Evolutionary conservation across 345 rosid genomes (phyloP).

Genomic region (Conringia planisiliqua): DNA sequence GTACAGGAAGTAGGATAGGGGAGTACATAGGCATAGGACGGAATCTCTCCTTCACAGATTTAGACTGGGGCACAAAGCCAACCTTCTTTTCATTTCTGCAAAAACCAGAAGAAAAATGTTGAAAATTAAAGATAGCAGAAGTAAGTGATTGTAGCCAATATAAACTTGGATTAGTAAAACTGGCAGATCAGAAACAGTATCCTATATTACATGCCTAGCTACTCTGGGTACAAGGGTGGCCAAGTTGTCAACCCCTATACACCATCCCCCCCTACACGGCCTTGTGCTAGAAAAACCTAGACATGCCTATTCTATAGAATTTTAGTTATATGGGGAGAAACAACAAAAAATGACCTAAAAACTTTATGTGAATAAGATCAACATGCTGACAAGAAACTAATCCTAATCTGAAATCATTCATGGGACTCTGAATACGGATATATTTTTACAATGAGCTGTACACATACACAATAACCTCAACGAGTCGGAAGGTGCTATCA

Average conservation of each 20-base stretch:
- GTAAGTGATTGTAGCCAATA: constrained; percentile 10
- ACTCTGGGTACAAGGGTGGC: constrained; percentile 4
- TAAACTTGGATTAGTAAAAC: constrained; percentile 11
- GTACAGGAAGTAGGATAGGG: constrained; percentile 78
- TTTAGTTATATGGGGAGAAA: constrained; percentile 16
- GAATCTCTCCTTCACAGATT: constrained; percentile 73
- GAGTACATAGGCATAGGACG: constrained; percentile 93
- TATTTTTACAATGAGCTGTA: constrained; percentile 11
- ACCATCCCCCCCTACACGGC: neutral
- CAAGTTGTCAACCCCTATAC: constrained; percentile 3
- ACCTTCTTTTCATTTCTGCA: constrained; percentile 69
- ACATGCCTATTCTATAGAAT: constrained; percentile 3
- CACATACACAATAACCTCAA: constrained; percentile 80
- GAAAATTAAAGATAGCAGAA: constrained; percentile 3
- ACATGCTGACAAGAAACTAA: constrained; percentile 4
- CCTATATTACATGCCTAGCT: neutral
- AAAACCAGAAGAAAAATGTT: constrained; percentile 14
- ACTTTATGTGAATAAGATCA: neutral
- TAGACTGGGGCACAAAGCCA: constrained; percentile 44
- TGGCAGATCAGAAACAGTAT: neutral
- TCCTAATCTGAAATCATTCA: constrained; percentile 8
- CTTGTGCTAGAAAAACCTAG: neutral
- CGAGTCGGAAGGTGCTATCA: constrained; percentile 91
- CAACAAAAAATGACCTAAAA: constrained; percentile 1
- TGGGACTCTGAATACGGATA: neutral